A percentile compares a stretch with the other conserved stretches of the same genome.
Evolutionary conservation across 768 basidiomycete genomes (phyloP).

Genomic region (Mycena rosella): DNA sequence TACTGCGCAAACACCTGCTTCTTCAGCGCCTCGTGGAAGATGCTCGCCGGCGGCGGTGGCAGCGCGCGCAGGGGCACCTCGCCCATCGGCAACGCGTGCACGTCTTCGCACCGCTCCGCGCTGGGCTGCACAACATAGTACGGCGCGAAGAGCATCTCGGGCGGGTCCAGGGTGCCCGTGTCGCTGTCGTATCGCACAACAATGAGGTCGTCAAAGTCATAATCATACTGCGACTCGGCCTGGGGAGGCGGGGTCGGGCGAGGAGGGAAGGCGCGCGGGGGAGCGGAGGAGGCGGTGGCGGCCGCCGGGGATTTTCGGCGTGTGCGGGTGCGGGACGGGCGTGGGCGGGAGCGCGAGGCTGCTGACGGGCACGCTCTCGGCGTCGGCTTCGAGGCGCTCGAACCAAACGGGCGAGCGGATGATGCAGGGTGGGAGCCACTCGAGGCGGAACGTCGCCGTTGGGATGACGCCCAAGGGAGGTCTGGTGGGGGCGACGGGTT

Average conservation of each 20-base stretch:
- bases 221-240: constrained; percentile 7
- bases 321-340: background rate
- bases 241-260: background rate
- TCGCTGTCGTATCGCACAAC: background rate
- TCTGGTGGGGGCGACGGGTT: constrained; percentile 17
- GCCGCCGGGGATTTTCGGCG: background rate
- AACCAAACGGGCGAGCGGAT: constrained; percentile 8
- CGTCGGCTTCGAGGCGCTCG: background rate
- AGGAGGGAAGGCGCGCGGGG: too few relatives aligned
- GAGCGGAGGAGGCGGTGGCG: constrained; percentile 21
- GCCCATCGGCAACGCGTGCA: constrained; percentile 12
- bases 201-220: constrained; percentile 20
- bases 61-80: background rate
- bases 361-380: background rate
- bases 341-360: background rate
- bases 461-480: constrained; percentile 18
- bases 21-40: constrained; percentile 29
- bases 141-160: background rate
- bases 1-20: constrained; percentile 24
- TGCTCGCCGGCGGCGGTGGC: constrained; percentile 28
- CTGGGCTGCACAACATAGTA: constrained; percentile 7
- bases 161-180: background rate
- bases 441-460: constrained; percentile 10
- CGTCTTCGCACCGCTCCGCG: constrained; percentile 9
- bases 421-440: background rate